Evolutionary conservation across 106 monocot genomes (phyloP), one percentile per base, ranked within the genome.

Genomic region (Dendrobium huoshanense): DNA sequence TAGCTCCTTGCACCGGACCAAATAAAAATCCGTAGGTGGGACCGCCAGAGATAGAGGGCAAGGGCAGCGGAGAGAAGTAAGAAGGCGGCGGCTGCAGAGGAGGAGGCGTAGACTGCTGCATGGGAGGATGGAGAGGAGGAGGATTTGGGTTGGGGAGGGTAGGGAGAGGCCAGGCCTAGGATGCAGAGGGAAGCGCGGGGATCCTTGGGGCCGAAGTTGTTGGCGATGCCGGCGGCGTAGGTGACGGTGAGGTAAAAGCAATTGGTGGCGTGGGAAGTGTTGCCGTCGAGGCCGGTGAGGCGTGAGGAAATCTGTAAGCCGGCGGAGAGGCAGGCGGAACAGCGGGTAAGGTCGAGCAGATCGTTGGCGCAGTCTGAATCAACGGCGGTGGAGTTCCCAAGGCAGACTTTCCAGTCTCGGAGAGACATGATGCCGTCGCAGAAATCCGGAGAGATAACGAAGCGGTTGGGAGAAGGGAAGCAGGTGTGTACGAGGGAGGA

Each of bases 141-240:
- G 72, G 40, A 1, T 4, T 80, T 55, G 11, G 37, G 77, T 19
- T 41, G 24, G 42, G 29, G 6, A n/a, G 80, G 7, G 25, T 80
- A 33, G 10, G 81, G 67, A 20, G 86, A 43, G 0, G 85, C 78
- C 41, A 96, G 85, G 48, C 90, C 86, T 24, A 96, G 58, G 42
- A 77, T 82, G 84, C 96, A 96, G 43, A 20, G 1, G 59, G 87
- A 74, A 24, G 84, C 76, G 41, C 31, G 65, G 54, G 87, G 88
- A 59, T 93, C 81, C 1, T 41, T 22, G 4, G 93, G 90, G 70
- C 90, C 91, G 18, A 56, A 54, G 0, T 27, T 8, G 72, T 87
- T 92, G 81, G 81, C 80, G 29, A 90, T 61, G 24, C 87, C 96
- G 80, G 87, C 88, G 19, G 88, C 93, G 67, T 96, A 96, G 33